Evolutionary conservation across 148 eudicot genomes (phyloP), one percentile per base, ranked within the genome.

Genomic region (Talinum fruticosum): DNA sequence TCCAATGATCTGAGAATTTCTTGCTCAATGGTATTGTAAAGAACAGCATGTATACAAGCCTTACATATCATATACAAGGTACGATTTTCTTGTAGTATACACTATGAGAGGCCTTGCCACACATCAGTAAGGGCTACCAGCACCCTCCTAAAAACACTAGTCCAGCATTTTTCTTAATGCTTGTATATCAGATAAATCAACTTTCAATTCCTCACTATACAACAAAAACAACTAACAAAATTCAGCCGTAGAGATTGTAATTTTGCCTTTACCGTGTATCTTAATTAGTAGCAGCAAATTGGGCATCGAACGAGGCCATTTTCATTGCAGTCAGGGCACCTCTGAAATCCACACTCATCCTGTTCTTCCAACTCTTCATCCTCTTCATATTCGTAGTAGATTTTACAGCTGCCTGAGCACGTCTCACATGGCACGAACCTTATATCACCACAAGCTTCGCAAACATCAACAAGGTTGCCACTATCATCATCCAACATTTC

Each of bases 321-420:
- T 71, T 96, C 99, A 77, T 96, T 96, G 83, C 99, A 96, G 85
- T 91, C 90, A 16, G 92, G 97, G 77, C 99, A 96, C 70, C 91
- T 86, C 45, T 91, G 94, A 61, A 96, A 96, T n/a, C 99, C 99
- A 76, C 32, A 89, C 29, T 92, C 97, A 71, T 74, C 81, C 26
- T 59, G 65, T 59, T 79, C 86, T 23, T 83, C 89, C 8, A 30
- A 36, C 37, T 85, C 86, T 59, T 87, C 88, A 4, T 89, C 88
- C 2, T 83, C 81, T 34, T 74, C 82, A 29, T 35, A 89, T 65
- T 88, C 96, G 53, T 87, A 89, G 82, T 90, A 96, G 28, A 96
- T 85, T 74, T 93, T 96, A 70, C 99, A 93, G 69, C 97, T 93
- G 26, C 99, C 99, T 4, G 90, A 93, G 80, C 99, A 96, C 24